Evolutionary conservation across 257 asterid species (phyloP).

Genomic region (Salvia miltiorrhiza): DNA sequence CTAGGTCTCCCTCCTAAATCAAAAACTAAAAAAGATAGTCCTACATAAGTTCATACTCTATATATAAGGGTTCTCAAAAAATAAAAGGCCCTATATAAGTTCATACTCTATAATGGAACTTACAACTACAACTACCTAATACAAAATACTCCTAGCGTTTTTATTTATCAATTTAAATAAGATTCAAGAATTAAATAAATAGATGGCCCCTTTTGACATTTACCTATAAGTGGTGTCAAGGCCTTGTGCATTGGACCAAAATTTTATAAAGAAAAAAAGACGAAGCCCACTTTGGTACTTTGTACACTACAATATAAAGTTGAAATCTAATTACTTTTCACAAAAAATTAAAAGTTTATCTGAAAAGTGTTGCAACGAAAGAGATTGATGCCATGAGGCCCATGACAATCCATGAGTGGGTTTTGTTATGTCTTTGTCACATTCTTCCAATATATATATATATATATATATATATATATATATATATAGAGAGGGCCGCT

Average conservation of each 20-base stretch:
- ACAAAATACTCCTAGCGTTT: neutral
- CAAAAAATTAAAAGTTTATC: neutral
- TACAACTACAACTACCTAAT: neutral
- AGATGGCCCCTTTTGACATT: too few species aligned
- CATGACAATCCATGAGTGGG: conserved; percentile 9
- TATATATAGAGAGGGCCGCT: too few species aligned
- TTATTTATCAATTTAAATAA: too few species aligned
- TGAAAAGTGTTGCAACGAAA: conserved; percentile 16
- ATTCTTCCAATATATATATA: neutral
- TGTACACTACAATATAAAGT: conserved; percentile 26
- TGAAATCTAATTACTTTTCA: conserved; percentile 16
- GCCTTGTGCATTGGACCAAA: conserved; percentile 16
- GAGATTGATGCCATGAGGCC: conserved; percentile 16
- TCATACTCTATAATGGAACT: neutral
- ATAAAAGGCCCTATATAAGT: too few species aligned
- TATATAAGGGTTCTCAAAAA: too few species aligned
- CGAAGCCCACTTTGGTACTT: conserved; percentile 6
- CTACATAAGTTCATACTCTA: too few species aligned
- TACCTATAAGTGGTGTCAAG: conserved; percentile 12
- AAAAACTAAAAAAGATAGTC: too few species aligned
- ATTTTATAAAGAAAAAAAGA: neutral
- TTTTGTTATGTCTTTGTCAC: conserved; percentile 13
- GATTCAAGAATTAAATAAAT: neutral
- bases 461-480: too few species aligned
- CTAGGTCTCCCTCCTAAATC: too few species aligned